These are phyloP conservation scores for Clonostachys byssicola DNA, from an alignment of 2,329 filamentous ascomycete genomes.

Conservation along the genomic window DNA sequence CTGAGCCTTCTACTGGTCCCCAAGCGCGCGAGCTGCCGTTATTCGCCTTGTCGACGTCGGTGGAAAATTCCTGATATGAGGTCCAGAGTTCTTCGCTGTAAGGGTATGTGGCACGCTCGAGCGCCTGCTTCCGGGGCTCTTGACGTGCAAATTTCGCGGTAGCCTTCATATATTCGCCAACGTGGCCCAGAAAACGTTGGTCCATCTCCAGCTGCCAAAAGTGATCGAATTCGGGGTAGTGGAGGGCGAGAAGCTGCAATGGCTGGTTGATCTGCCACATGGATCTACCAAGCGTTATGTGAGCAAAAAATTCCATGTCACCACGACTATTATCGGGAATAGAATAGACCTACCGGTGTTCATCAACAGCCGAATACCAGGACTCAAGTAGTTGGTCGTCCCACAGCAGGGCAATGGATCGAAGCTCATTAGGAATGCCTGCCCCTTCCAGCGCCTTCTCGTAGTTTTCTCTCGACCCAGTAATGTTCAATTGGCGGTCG, in stretches of 20 bases:
- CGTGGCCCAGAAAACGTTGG: constrained; percentile 27
- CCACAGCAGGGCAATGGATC: constrained; percentile 66
- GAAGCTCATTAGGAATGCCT: constrained; percentile 60
- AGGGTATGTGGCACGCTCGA: constrained; percentile 53
- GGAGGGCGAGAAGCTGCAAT: constrained; percentile 22
- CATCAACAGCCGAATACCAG: constrained; percentile 61
- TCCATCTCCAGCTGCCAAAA: constrained; percentile 40
- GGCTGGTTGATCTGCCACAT: constrained; percentile 25
- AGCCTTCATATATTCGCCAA: constrained; percentile 19
- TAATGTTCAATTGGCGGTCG: constrained; percentile 50
- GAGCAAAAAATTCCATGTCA: neutral
- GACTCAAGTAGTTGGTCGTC: constrained; percentile 62
- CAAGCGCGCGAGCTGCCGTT: constrained; percentile 17
- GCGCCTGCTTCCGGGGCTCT: constrained; percentile 52
- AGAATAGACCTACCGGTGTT: constrained; percentile 22
- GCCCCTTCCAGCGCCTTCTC: constrained; percentile 42
- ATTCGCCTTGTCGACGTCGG: constrained; percentile 12
- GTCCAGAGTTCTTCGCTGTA: constrained; percentile 49
- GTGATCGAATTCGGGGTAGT: constrained; percentile 26
- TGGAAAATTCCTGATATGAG: constrained; percentile 36
- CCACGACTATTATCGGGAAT: neutral
- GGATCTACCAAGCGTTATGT: constrained; percentile 4
- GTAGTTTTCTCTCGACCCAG: constrained; percentile 46
- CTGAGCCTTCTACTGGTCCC: constrained; percentile 18
- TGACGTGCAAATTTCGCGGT: constrained; percentile 36